Conservation (phyloP, 371 early-diverging fungal genomes). For the Mortierella sp. region DNA sequence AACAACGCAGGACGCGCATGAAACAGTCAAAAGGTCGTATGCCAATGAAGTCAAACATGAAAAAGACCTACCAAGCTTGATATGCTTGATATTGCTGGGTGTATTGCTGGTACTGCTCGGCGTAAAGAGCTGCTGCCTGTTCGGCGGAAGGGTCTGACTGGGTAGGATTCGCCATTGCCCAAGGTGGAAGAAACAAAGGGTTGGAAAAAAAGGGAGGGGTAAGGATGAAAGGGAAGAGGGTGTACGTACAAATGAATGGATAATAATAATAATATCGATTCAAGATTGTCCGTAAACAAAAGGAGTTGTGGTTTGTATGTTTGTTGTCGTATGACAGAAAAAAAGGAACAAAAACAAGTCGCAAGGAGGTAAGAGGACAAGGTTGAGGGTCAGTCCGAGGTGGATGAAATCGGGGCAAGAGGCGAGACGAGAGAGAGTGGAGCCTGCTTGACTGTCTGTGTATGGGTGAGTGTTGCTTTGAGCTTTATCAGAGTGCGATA, state of each 20-base stretch:
- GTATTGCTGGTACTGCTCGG: slow-evolving; percentile 56
- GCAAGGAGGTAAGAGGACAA: not conserved
- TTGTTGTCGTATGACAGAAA: slow-evolving; percentile 6
- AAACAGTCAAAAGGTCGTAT: not conserved
- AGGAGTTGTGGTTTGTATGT: not conserved
- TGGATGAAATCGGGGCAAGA: slow-evolving; percentile 4
- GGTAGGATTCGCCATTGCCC: slow-evolving; percentile 44
- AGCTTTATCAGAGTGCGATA: not conserved
- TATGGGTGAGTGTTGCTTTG: not conserved
- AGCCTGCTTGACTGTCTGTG: not conserved
- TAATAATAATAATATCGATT: not conserved
- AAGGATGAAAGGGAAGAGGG: not conserved
- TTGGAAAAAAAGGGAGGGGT: no score
- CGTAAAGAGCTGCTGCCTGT: slow-evolving; percentile 45
- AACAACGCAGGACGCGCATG: not conserved
- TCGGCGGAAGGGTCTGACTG: slow-evolving; percentile 33
- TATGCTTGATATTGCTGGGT: slow-evolving; percentile 47
- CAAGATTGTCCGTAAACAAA: not conserved
- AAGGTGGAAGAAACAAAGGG: slow-evolving; percentile 3
- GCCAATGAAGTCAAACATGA: not conserved
- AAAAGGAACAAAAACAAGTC: not conserved
- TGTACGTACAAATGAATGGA: not conserved
- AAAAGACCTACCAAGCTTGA: slow-evolving; percentile 38
- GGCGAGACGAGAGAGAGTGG: slow-evolving; percentile 2
- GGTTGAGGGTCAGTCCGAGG: slow-evolving; percentile 13